Percentiles rank a stretch among this genome's conserved stretches.
Evolutionary conservation across 2,329 filamentous ascomycete species (phyloP).

Genomic region (Fusarium sp.): DNA sequence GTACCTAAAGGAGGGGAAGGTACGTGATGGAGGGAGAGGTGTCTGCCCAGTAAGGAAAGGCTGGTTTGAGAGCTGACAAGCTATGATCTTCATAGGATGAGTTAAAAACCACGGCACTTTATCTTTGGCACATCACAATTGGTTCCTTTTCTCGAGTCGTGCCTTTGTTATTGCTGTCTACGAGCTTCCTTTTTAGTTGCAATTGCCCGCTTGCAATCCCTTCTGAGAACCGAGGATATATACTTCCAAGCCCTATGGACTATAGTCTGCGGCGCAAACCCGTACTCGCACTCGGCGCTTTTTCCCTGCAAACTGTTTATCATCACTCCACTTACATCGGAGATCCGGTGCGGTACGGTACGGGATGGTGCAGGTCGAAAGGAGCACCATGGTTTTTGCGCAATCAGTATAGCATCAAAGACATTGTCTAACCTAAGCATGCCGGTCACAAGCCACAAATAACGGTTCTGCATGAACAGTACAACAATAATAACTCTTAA

Average conservation of each 20-base stretch:
- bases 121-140: background rate
- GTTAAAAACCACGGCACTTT: background rate
- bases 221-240: background rate
- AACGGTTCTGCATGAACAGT: background rate
- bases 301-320: constrained; percentile 20
- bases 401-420: background rate
- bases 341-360: constrained; percentile 31
- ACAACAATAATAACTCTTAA: background rate
- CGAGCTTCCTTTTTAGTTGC: constrained; percentile 1
- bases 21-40: constrained; percentile 16
- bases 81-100: constrained; percentile 16
- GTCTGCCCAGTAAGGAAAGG: constrained; percentile 37
- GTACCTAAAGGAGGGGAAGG: constrained; percentile 24
- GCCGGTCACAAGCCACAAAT: constrained; percentile 14
- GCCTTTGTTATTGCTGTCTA: background rate
- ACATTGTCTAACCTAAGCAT: constrained; percentile 20
- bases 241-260: background rate
- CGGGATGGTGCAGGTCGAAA: background rate
- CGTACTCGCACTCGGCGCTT: constrained; percentile 31
- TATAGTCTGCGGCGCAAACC: constrained; percentile 14
- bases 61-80: constrained; percentile 29
- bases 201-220: background rate
- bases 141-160: background rate
- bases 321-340: constrained; percentile 39
- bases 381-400: constrained; percentile 5